phyloP scores from a whole-genome alignment of 495 filamentous ascomycete species.

The Podospora sp. region DNA sequence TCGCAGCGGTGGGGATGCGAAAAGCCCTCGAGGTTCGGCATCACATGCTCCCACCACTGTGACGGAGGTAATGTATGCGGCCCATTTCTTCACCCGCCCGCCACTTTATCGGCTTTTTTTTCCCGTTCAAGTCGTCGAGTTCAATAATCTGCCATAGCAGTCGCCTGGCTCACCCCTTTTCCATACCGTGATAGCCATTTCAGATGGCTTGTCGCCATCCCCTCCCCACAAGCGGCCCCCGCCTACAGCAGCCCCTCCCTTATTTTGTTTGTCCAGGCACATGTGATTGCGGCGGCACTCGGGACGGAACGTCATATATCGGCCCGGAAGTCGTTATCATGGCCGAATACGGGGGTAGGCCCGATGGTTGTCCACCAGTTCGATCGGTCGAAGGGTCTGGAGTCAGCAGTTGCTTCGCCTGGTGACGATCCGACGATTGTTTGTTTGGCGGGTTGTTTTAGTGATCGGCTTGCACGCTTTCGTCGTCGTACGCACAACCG shows the following conservation, averaged over 20 bases:
- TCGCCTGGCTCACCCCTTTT: neutral
- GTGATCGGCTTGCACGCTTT: constrained; percentile 5
- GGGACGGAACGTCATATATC: neutral
- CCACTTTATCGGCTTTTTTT: constrained; percentile 2
- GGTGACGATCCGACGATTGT: constrained; percentile 14
- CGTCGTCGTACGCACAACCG: constrained; percentile 17
- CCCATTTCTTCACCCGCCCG: constrained; percentile 19
- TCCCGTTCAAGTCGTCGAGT: neutral
- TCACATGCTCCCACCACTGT: neutral
- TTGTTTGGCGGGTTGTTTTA: constrained; percentile 5
- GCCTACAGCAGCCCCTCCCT: neutral
- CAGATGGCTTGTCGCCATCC: neutral
- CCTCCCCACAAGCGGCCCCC: neutral
- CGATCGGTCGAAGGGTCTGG: neutral
- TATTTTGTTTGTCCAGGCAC: neutral
- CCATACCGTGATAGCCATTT: neutral
- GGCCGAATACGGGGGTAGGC: neutral
- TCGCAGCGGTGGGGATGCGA: neutral
- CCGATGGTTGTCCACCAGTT: neutral
- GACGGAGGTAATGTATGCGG: constrained; percentile 23
- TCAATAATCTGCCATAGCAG: neutral
- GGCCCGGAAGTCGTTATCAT: neutral
- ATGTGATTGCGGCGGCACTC: neutral
- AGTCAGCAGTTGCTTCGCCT: neutral
- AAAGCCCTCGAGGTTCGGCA: neutral